phyloP scores from a whole-genome alignment of 2,329 filamentous ascomycete species.

The Ascochyta rabiei region DNA sequence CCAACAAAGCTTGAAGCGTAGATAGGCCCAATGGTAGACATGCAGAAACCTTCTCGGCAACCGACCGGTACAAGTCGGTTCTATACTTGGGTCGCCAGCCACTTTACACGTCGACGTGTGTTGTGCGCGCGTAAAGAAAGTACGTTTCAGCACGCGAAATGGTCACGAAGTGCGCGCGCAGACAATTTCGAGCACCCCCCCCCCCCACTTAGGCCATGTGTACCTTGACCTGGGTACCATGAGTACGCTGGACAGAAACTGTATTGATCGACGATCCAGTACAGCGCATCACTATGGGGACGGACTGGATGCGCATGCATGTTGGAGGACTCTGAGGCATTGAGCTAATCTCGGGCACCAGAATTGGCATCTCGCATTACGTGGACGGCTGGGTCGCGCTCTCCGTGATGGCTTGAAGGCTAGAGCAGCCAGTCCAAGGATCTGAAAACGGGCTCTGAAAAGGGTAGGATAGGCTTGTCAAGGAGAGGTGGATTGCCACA shows the following conservation, averaged over 20 bases:
- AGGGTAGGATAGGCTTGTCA: constrained; percentile 10
- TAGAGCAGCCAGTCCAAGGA: neutral
- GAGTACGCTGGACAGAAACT: neutral
- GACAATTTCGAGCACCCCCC: constrained; percentile 6
- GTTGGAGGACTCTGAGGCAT: neutral
- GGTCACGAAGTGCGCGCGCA: constrained; percentile 10
- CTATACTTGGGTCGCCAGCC: neutral
- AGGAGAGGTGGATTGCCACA: neutral
- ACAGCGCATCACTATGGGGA: constrained; percentile 8
- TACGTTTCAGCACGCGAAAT: constrained; percentile 15
- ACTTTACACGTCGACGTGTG: constrained; percentile 9
- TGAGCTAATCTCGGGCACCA: neutral
- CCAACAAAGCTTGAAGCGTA: neutral
- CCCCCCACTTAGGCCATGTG: constrained; percentile 2
- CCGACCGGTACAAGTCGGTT: constrained; percentile 2
- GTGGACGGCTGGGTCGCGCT: constrained; percentile 6
- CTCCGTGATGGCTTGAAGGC: neutral
- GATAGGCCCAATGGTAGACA: neutral
- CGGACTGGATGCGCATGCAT: constrained; percentile 4
- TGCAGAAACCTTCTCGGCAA: neutral
- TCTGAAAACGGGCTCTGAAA: neutral
- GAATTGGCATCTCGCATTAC: neutral
- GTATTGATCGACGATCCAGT: constrained; percentile 8
- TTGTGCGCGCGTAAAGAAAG: constrained; percentile 1
- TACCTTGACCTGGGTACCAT: constrained; percentile 12